These are phyloP conservation scores for Willaertia magna DNA, from an alignment of 208 protist species.

Conservation along the genomic window DNA sequence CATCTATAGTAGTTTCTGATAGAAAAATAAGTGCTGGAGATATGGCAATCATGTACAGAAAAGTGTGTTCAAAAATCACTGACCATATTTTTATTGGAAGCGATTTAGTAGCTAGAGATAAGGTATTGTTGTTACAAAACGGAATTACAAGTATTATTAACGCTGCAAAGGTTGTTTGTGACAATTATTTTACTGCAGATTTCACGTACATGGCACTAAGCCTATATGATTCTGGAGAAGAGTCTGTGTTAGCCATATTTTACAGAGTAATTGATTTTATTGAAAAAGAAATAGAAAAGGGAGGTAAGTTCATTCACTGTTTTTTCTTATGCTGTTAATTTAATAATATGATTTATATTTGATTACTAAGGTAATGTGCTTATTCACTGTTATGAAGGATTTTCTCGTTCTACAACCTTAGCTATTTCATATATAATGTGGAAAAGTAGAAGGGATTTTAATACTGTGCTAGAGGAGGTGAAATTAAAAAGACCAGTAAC, in stretches of 20 bases:
- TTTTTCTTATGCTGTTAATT: too few relatives aligned
- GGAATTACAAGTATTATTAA: background rate
- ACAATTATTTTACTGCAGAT: background rate
- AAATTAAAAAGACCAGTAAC: background rate
- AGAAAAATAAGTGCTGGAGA: background rate
- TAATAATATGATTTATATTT: too few relatives aligned
- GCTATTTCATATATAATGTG: background rate
- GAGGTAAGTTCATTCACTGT: too few relatives aligned
- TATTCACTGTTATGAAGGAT: conserved; percentile 12
- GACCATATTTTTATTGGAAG: background rate
- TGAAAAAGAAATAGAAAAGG: background rate
- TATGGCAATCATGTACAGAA: background rate
- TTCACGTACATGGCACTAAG: background rate
- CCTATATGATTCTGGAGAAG: background rate
- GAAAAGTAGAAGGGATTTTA: background rate
- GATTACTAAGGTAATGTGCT: too few relatives aligned
- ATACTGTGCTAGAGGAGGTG: background rate
- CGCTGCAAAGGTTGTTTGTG: background rate
- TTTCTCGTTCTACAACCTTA: background rate
- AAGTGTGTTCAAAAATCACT: background rate
- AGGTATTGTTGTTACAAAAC: background rate
- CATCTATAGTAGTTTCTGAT: background rate
- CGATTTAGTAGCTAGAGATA: background rate
- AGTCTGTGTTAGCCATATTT: background rate
- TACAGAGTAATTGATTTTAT: background rate